Conservation (phyloP, 768 basidiomycete genomes). For the Pleurotus platypus region DNA sequence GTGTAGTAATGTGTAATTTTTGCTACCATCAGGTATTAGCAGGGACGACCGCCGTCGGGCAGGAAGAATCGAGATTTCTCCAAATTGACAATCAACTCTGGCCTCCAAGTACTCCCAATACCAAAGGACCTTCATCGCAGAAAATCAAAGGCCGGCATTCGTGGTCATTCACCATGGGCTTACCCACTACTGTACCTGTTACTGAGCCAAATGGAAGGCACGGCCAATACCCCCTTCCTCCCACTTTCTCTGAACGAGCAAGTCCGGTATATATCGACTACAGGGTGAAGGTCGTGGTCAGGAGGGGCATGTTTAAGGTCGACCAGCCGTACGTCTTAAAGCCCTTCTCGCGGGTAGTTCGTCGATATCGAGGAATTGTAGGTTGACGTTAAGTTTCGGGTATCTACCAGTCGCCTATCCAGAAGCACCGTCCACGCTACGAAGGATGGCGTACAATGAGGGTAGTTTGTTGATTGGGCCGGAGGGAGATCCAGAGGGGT, state of each 20-base stretch:
- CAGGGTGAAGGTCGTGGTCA: constrained; percentile 45
- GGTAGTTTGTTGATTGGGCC: constrained; percentile 28
- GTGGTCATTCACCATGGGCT: constrained; percentile 45
- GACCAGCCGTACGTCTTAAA: constrained; percentile 42
- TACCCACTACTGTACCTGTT: constrained; percentile 40
- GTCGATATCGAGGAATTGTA: no score
- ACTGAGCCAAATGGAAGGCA: constrained; percentile 30
- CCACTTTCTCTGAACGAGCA: constrained; percentile 52
- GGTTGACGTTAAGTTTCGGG: constrained; percentile 22
- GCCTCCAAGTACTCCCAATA: constrained; percentile 19
- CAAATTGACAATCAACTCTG: constrained; percentile 39
- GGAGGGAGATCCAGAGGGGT: constrained; percentile 32
- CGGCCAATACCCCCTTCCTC: constrained; percentile 40
- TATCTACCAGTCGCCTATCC: constrained; percentile 30
- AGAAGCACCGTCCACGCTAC: constrained; percentile 29
- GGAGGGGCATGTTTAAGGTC: constrained; percentile 42
- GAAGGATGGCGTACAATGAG: constrained; percentile 30
- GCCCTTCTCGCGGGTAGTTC: neutral
- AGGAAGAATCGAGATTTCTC: constrained; percentile 49
- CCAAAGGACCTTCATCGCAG: constrained; percentile 18
- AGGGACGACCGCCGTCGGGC: constrained; percentile 50
- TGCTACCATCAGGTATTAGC: constrained; percentile 33
- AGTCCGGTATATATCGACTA: constrained; percentile 58
- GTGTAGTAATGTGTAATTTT: no score
- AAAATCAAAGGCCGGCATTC: constrained; percentile 42